Evolutionary conservation across 2,329 filamentous ascomycete species (phyloP), one percentile per base, ranked within the genome.

Genomic region (Xylariaceae sp.): DNA sequence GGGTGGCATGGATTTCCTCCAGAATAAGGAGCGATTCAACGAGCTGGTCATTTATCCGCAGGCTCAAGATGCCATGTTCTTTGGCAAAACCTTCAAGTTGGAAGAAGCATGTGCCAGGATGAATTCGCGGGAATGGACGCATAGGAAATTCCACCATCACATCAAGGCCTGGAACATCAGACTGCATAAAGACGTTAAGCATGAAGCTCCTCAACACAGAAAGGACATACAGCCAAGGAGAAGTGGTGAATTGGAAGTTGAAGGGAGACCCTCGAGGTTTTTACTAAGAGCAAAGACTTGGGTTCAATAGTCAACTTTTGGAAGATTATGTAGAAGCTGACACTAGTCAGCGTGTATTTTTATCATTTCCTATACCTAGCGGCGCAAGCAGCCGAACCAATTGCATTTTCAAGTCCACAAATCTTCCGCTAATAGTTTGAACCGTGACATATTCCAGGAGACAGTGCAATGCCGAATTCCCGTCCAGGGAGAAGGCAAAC

Each of bases 1-100:
- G 41, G 16, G 13, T 18, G 23, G 23, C 15, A 11, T 44, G 41
- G 5, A 11, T 6, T 18, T 18, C 10, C 15, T 24, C n/a, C 9
- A 10, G 10, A 10, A 24, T 15, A 21, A 29, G 23, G 21, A 18
- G 41, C 7, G 41, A 5, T 44, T 44, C 23, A 44, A 44, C 41
- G 21, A 44, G 41, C 24, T 44, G 26, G 41, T 44, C 7, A 15
- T 44, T 11, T 30, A 27, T 29, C 41, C 41, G 26, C 41, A 44
- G 23, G 23, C 29, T 10, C 41, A 44, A 18, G 41, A 44, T 27
- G 41, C 41, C 5, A n/a, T 44, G 41, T 44, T 44, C 24, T 44
- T 13, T 24, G 41, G 41, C 8, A 20, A 18, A 10, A 18, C 41
- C 15, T 23, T 44, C 9, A 21, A 5, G 16, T 15, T 44, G 11